phyloP scores from a whole-genome alignment of 2,329 filamentous ascomycete genomes.

The Orbilia blumenaviensis region DNA sequence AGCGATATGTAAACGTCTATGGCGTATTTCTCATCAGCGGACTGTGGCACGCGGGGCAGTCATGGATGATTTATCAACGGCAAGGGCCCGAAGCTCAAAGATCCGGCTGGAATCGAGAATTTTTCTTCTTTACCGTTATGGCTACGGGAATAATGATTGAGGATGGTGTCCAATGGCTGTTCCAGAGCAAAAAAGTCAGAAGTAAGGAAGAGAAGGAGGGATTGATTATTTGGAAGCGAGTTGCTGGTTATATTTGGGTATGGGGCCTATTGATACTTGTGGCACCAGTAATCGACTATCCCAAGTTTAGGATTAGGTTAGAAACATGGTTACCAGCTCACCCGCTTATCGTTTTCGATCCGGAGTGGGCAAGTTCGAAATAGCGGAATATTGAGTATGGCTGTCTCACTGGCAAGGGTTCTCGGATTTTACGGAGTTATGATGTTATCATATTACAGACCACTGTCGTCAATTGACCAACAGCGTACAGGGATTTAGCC shows the following conservation, averaged over 20 bases:
- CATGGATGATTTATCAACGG: neutral
- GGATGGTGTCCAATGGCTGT: slow-evolving; percentile 45
- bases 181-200: slow-evolving; percentile 27
- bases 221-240: slow-evolving; percentile 37
- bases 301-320: slow-evolving; percentile 23
- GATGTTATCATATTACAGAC: neutral
- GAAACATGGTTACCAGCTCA: slow-evolving; percentile 28
- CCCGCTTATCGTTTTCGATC: slow-evolving; percentile 5
- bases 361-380: neutral
- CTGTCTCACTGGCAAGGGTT: neutral
- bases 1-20: slow-evolving; percentile 36
- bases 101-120: neutral
- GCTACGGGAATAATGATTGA: slow-evolving; percentile 35
- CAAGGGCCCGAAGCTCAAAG: neutral
- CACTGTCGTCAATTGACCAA: too few relatives aligned
- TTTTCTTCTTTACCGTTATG: slow-evolving; percentile 23
- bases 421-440: slow-evolving; percentile 1
- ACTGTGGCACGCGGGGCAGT: slow-evolving; percentile 27
- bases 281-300: slow-evolving; percentile 35
- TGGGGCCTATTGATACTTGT: slow-evolving; percentile 23
- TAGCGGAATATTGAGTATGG: neutral
- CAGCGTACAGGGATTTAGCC: too few relatives aligned
- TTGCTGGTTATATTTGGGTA: slow-evolving; percentile 41
- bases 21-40: slow-evolving; percentile 36
- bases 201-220: slow-evolving; percentile 30